Evolutionary conservation across 2,329 filamentous ascomycete species (phyloP).

Genomic region (Alternaria alternata): DNA sequence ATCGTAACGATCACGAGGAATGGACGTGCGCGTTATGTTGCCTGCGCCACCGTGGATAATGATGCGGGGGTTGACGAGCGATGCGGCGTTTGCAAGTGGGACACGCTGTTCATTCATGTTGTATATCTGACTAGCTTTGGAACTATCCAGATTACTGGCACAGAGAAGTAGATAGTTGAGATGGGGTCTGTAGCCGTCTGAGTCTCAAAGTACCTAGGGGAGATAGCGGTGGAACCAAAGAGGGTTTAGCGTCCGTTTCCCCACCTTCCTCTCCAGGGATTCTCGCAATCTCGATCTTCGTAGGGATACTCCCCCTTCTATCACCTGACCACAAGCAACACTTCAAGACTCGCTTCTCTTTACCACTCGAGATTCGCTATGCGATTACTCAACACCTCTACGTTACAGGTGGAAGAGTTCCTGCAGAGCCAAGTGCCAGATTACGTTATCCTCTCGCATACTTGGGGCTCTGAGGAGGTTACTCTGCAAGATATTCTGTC

Average conservation of each 20-base stretch:
- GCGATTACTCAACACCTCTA: neutral
- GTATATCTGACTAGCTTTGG: too few species aligned
- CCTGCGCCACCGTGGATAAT: conserved; percentile 60
- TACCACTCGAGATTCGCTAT: neutral
- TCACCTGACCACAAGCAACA: neutral
- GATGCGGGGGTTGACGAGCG: conserved; percentile 51
- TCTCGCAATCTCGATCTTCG: neutral
- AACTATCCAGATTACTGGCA: neutral
- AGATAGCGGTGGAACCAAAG: neutral
- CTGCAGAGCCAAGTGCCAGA: conserved; percentile 6
- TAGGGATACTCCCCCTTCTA: neutral
- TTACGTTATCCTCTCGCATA: conserved; percentile 37
- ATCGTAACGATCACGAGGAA: conserved; percentile 48
- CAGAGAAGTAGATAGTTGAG: neutral
- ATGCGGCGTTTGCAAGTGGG: neutral
- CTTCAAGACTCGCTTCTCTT: neutral
- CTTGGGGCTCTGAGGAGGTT: conserved; percentile 28
- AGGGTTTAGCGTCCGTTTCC: neutral
- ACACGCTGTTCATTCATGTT: neutral
- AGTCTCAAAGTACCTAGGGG: neutral
- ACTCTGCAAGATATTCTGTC: conserved; percentile 19
- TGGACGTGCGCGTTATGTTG: conserved; percentile 54
- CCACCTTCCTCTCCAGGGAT: neutral
- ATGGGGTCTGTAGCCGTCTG: neutral
- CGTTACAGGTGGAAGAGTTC: neutral